These are phyloP conservation scores for Cladorrhinum samala DNA, from an alignment of 495 filamentous ascomycete genomes.

Conservation along the genomic window DNA sequence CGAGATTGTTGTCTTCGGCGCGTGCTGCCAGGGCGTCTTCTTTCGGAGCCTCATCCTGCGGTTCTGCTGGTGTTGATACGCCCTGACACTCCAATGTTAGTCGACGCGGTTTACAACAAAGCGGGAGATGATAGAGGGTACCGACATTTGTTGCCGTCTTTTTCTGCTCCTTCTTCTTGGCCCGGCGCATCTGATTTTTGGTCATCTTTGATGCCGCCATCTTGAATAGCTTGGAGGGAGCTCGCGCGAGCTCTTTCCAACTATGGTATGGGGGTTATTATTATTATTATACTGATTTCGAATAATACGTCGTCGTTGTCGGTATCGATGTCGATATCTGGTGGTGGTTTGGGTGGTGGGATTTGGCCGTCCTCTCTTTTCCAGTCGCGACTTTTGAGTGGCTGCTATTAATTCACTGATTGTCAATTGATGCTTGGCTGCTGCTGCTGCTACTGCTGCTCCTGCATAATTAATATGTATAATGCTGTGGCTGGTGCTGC, in stretches of 20 bases:
- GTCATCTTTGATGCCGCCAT: conserved; percentile 59
- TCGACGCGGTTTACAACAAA: neutral
- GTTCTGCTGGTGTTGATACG: conserved; percentile 11
- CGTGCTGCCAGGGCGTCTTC: conserved; percentile 22
- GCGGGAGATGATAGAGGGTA: conserved; percentile 6
- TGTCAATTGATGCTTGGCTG: neutral
- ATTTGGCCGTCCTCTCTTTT: too few relatives aligned
- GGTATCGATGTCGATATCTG: too few relatives aligned
- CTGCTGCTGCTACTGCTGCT: neutral
- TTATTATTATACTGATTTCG: neutral
- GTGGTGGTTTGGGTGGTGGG: too few relatives aligned
- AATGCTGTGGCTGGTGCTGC: conserved; percentile 1
- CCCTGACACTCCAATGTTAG: neutral
- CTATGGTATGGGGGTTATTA: neutral
- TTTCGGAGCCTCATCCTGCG: conserved; percentile 22
- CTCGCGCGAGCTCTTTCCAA: conserved; percentile 9
- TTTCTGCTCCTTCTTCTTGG: conserved; percentile 85
- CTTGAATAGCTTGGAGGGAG: conserved; percentile 28
- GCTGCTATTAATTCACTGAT: neutral
- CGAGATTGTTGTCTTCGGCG: conserved; percentile 21
- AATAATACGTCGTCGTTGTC: neutral
- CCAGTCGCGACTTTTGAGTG: neutral
- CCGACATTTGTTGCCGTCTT: conserved; percentile 47
- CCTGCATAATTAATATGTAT: too few relatives aligned
- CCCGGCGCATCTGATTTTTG: conserved; percentile 79